A percentile compares a stretch with the other conserved stretches of the same genome.
Conservation (phyloP, 2,329 filamentous ascomycete species). For the Monilinia fructigena region DNA sequence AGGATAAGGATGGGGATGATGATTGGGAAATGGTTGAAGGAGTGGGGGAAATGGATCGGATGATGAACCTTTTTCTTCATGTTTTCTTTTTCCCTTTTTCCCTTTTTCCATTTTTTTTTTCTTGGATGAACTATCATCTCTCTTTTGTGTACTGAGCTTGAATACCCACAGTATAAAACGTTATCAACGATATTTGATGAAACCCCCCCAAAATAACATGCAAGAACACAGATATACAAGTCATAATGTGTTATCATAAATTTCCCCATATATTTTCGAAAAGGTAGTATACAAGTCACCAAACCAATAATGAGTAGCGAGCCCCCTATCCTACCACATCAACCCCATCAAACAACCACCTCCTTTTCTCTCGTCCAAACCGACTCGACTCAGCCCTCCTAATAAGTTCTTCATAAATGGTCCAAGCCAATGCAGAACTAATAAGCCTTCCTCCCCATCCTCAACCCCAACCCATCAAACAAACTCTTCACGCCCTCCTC, state of each 20-base stretch:
- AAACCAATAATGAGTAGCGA: conserved; percentile 8
- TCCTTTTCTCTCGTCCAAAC: conserved; percentile 26
- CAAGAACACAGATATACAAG: neutral
- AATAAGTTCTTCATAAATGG: conserved; percentile 91
- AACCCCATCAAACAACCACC: neutral
- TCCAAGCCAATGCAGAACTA: conserved; percentile 95
- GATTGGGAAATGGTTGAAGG: neutral
- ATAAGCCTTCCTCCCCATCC: conserved; percentile 87
- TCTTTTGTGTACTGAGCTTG: conserved; percentile 9
- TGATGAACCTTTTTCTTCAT: neutral
- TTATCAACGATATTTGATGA: neutral
- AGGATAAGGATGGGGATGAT: neutral
- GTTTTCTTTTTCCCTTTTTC: neutral
- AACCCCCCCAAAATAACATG: too few relatives aligned
- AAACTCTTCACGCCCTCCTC: conserved; percentile 80
- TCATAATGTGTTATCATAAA: neutral
- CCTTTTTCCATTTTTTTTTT: neutral
- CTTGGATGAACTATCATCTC: conserved; percentile 15
- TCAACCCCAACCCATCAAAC: conserved; percentile 79
- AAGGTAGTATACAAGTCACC: neutral
- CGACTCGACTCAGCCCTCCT: conserved; percentile 56
- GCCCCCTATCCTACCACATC: neutral
- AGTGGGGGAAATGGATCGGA: neutral
- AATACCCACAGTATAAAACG: conserved; percentile 8
- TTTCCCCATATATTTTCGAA: neutral